Percentiles rank a stretch among this genome's conserved stretches.
These are phyloP conservation scores for Stemphylium lycopersici DNA, from an alignment of 2,329 filamentous ascomycete species.

Conservation along the genomic window DNA sequence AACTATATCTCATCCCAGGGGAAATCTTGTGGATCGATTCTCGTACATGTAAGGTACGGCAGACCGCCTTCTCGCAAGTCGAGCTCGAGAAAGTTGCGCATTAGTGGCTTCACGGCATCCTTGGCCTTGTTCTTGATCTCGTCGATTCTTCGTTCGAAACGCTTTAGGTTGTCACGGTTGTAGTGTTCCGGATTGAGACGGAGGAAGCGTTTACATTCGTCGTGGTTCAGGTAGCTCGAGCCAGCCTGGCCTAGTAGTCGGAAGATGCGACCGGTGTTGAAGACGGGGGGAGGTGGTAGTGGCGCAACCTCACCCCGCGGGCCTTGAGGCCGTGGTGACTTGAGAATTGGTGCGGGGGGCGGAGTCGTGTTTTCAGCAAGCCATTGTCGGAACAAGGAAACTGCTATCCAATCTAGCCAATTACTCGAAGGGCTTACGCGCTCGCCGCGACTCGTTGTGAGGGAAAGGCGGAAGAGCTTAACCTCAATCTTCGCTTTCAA, in stretches of 20 bases:
- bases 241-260: slow-evolving; percentile 72
- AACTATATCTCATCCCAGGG: slow-evolving; percentile 59
- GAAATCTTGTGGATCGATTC: slow-evolving; percentile 66
- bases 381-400: slow-evolving; percentile 91
- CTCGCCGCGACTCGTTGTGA: slow-evolving; percentile 81
- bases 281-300: slow-evolving; percentile 51
- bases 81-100: slow-evolving; percentile 83
- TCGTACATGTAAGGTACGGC: slow-evolving; percentile 70
- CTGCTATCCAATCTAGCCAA: slow-evolving; percentile 88
- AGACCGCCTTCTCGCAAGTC: slow-evolving; percentile 66
- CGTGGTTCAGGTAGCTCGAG: slow-evolving; percentile 74
- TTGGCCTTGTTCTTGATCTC: slow-evolving; percentile 85
- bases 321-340: slow-evolving; percentile 49
- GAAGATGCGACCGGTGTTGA: slow-evolving; percentile 75
- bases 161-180: slow-evolving; percentile 80
- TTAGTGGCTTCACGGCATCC: slow-evolving; percentile 82
- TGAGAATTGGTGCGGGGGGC: slow-evolving; percentile 61
- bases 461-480: slow-evolving; percentile 78
- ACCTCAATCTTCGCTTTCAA: slow-evolving; percentile 79
- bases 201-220: slow-evolving; percentile 89
- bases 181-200: slow-evolving; percentile 84
- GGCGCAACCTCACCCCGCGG: slow-evolving; percentile 27
- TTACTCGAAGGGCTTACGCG: slow-evolving; percentile 78
- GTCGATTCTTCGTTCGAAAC: slow-evolving; percentile 86
- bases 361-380: slow-evolving; percentile 87